Evolutionary conservation across 2,329 filamentous ascomycete species (phyloP).

Genomic region (Xylariaceae sp.): DNA sequence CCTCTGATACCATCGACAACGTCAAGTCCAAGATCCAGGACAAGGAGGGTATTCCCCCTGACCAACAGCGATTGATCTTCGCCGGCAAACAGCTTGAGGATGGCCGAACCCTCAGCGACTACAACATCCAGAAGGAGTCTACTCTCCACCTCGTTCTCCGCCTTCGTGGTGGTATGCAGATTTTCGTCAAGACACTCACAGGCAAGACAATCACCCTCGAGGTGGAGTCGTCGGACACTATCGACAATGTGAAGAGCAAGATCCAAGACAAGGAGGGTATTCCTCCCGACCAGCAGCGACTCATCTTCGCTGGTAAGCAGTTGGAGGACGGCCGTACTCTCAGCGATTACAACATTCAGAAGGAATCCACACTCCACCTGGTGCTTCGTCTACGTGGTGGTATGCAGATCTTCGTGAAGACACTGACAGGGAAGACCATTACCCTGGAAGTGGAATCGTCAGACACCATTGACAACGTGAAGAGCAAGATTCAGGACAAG

Average conservation of each 20-base stretch:
- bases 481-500: slow-evolving; percentile 67
- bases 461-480: slow-evolving; percentile 67
- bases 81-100: slow-evolving; percentile 96
- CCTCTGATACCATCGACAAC: slow-evolving; percentile 88
- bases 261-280: slow-evolving; percentile 94
- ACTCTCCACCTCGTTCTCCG: slow-evolving; percentile 82
- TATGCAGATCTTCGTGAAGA: slow-evolving; percentile 73
- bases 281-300: slow-evolving; percentile 86
- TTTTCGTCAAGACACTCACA: slow-evolving; percentile 80
- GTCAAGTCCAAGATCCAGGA: slow-evolving; percentile 97
- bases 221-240: slow-evolving; percentile 83
- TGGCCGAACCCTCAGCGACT: slow-evolving; percentile 81
- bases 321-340: slow-evolving; percentile 87
- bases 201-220: slow-evolving; percentile 94
- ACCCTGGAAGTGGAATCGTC: slow-evolving; percentile 63
- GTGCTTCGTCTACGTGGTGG: slow-evolving; percentile 78
- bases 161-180: slow-evolving; percentile 85
- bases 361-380: slow-evolving; percentile 76
- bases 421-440: slow-evolving; percentile 64
- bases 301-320: slow-evolving; percentile 93
- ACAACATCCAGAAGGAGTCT: slow-evolving; percentile 93
- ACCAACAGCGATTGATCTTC: slow-evolving; percentile 94
- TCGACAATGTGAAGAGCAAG: slow-evolving; percentile 92
- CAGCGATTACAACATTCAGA: slow-evolving; percentile 95
- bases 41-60: slow-evolving; percentile 93